Conservation (phyloP, 495 filamentous ascomycete species). For the Penicillium maclennaniae region DNA sequence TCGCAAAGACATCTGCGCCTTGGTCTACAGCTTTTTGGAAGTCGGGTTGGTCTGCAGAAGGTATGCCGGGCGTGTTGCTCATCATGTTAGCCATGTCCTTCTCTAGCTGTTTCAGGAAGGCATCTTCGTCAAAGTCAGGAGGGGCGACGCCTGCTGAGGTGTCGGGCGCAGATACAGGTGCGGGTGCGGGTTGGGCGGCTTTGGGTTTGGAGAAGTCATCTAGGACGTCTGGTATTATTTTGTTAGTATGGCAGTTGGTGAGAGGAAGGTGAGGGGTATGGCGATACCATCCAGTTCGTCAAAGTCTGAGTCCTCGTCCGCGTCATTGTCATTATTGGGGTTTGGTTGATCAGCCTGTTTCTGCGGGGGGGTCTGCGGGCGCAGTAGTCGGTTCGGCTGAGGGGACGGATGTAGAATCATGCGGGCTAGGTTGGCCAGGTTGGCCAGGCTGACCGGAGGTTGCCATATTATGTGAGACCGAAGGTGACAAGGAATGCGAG, state of each 20-base stretch:
- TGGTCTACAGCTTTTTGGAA: slow-evolving; percentile 32
- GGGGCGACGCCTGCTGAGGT: slow-evolving; percentile 11
- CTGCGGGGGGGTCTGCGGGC: slow-evolving; percentile 3
- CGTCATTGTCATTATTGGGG: slow-evolving; percentile 20
- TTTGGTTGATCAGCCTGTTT: slow-evolving; percentile 7
- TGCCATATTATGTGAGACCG: slow-evolving; percentile 4
- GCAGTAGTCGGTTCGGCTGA: not conserved
- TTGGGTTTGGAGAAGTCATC: slow-evolving; percentile 72
- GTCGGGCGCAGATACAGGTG: slow-evolving; percentile 3
- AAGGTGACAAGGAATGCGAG: not conserved
- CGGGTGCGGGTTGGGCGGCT: slow-evolving; percentile 29
- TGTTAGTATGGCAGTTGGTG: not conserved
- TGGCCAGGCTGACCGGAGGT: slow-evolving; percentile 4
- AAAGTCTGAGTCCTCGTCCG: slow-evolving; percentile 59
- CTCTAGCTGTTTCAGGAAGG: slow-evolving; percentile 76
- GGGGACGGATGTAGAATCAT: not conserved
- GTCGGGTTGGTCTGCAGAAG: not conserved
- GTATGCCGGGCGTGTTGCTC: slow-evolving; percentile 26
- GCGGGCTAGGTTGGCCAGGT: not conserved
- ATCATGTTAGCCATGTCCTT: slow-evolving; percentile 82
- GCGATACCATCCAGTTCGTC: slow-evolving; percentile 81
- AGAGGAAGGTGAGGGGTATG: not conserved
- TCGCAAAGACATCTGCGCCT: slow-evolving; percentile 58
- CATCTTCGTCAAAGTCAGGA: slow-evolving; percentile 50
- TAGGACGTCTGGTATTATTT: slow-evolving; percentile 64